Evolutionary conservation across 768 basidiomycete genomes (phyloP), one percentile per base, ranked within the genome.

Genomic region (Tulasnella sp.): DNA sequence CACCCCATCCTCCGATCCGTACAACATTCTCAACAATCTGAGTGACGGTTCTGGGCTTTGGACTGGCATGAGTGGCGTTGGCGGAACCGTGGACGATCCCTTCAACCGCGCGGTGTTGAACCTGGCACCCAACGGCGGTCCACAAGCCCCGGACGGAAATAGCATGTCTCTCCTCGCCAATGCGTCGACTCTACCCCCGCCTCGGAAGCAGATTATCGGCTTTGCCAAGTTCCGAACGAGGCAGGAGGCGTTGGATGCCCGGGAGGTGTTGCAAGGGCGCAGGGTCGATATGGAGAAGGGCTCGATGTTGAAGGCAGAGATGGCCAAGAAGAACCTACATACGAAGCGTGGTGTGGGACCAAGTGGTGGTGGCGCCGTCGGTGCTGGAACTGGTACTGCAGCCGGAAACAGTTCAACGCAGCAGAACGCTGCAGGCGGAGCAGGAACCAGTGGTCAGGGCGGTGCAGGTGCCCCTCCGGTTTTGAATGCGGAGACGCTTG

Each of bases 241-340:
- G 24, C 80, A 83, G 48, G 90, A 93, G 66, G 96, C 96, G 0
- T 70, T 96, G 1, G 81, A 81, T 11, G 96, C 96, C 8, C 76
- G 88, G 41, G 94, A 98, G 66, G 77, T 82, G 4, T 74, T 99
- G 4, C 92, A 93, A 68, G 92, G 94, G 4, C 78, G 85, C 54
- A 79, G 90, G 58, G 88, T 98, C 34, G 96, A 98, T 66, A 81
- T 87, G 30, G 88, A 97, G 71, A 92, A 91, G 66, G 92, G 92
- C 12, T 83, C 89, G 0, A 85, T 92, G 2, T 71, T 99, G 41
- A 98, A 97, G 71, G 96, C 94, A 21, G 96, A 98, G 73, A 97
- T 99, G 93, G 96, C 96, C 19, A 98, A 98, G 81, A 99, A 99
- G 80, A 98, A 99, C 68, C 72, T 99, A 41, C 94, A 99, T 68